Base-by-base conservation (phyloP, 192 early-diverging fungal species). In the Backusella macrospora region DNA sequence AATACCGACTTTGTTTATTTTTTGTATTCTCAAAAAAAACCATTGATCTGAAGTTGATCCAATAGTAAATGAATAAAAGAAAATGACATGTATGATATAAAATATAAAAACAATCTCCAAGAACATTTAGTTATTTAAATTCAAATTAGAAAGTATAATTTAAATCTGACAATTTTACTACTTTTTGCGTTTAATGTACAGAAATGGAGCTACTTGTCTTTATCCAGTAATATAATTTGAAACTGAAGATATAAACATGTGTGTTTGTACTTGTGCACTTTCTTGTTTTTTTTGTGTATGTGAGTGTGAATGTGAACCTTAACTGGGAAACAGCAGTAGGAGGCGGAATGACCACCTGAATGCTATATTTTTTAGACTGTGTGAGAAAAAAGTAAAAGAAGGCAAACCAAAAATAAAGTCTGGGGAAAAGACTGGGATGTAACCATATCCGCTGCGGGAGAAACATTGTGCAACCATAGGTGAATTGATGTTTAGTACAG, bases 131-230 rank as follows among this genome's bases (percentile, higher is more conserved):
- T 3, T 52, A 18, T 8, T 52, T 52, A 9, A 52, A 52, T 7
- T 21, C 9, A 52, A 18, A 52, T 18, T 18, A 52, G 21, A 52
- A 16, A 52, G 49, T n/a, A n/a, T 59, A 26, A 23, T 23, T 59
- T 59, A 26, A 59, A 59, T 26, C 52, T 59, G 52, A 59, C 52
- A 59, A 59, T 59, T 59, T 59, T 59, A 59, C 52, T 59, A 9
- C 52, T 59, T 59, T 59, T 59, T 59, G 52, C 3, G 52, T 23
- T 59, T 59, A 59, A 59, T 59, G 52, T 59, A 59, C 23, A 26
- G 52, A 59, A 59, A 59, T 59, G 52, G 52, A 59, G 52, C 21
- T 59, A 59, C 52, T 59, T 59, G 52, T 13, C 52, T 59, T 59
- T 59, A 59, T 59, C 21, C 52, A 26, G 52, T 59, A 59, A 59